Evolutionary conservation across 2,329 filamentous ascomycete genomes (phyloP), one percentile per base, ranked within the genome.

Genomic region (Achaetomium macrosporum): DNA sequence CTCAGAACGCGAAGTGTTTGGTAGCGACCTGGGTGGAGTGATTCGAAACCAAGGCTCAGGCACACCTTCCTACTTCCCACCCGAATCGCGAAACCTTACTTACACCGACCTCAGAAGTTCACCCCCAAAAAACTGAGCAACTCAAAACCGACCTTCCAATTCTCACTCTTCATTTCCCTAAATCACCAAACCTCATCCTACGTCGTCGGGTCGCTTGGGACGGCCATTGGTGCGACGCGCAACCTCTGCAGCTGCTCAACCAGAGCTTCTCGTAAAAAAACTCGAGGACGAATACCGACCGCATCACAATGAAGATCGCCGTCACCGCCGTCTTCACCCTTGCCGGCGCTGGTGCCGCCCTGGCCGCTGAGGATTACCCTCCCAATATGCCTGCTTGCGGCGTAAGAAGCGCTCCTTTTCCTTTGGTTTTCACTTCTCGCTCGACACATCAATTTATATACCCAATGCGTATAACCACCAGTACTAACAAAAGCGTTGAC

Each of bases 291-390:
- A 31, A n/a, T 43, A 50, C 43, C 48, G 13, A 40, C 33, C 15
- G 15, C 15, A 20, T 64, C 71, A 78, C 72, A 60, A 81, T 80
- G 77, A 81, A 79, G 75, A 68, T 70, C 51, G 20, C 37, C 42
- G 15, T 58, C 49, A 64, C 69, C 53, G 57, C 74, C 60, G 61
- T 77, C 60, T 41, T 66, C 48, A 55, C 63, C 58, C 62, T 74
- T 56, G 59, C 74, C 62, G 69, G 70, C 65, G 64, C 71, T 44
- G 63, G 71, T 39, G 70, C 63, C 56, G 66, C 63, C 56, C 66
- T 66, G 16, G 74, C 71, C 39, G 75, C 78, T 64, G 63, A 69
- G 56, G 47, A 69, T 43, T 61, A 65, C 51, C 66, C 67, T 5
- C 49, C 65, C 53, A 65, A 68, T 51, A 74, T 81, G 47, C 72